phyloP scores from a whole-genome alignment of 1,139 yeast species.

The Fermentozyma sake region DNA sequence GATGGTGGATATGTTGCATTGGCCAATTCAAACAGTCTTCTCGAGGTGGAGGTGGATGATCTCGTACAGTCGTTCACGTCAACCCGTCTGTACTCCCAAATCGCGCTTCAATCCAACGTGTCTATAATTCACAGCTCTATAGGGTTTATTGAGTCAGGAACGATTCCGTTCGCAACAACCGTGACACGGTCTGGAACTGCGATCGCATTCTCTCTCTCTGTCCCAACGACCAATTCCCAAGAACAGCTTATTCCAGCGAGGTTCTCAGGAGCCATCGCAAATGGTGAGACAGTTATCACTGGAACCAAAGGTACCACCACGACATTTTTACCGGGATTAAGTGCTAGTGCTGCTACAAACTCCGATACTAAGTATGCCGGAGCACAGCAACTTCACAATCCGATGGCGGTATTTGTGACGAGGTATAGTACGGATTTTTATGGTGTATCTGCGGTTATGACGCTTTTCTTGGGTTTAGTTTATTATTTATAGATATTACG shows the following conservation, averaged over 20 bases:
- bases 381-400: slow-evolving; percentile 1
- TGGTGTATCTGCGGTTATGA: too few species aligned
- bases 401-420: neutral
- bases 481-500: too few species aligned
- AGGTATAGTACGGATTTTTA: too few species aligned
- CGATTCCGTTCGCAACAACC: slow-evolving; percentile 46
- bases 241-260: slow-evolving; percentile 30
- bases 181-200: slow-evolving; percentile 20
- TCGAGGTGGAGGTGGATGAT: slow-evolving; percentile 2
- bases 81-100: too few species aligned
- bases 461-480: too few species aligned
- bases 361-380: neutral
- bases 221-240: slow-evolving; percentile 6
- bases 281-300: slow-evolving; percentile 29
- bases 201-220: too few species aligned
- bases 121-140: slow-evolving; percentile 12
- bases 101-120: slow-evolving; percentile 2
- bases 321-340: slow-evolving; percentile 1
- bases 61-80: slow-evolving; percentile 1
- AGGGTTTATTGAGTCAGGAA: slow-evolving; percentile 32
- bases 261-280: slow-evolving; percentile 29
- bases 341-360: slow-evolving; percentile 10
- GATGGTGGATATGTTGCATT: slow-evolving; percentile 57
- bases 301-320: slow-evolving; percentile 2
- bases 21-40: slow-evolving; percentile 35